A percentile compares a stretch with the other conserved stretches of the same genome.
These are phyloP conservation scores for Kwoniella botswanensis DNA, from an alignment of 768 basidiomycete genomes.

Conservation along the genomic window DNA sequence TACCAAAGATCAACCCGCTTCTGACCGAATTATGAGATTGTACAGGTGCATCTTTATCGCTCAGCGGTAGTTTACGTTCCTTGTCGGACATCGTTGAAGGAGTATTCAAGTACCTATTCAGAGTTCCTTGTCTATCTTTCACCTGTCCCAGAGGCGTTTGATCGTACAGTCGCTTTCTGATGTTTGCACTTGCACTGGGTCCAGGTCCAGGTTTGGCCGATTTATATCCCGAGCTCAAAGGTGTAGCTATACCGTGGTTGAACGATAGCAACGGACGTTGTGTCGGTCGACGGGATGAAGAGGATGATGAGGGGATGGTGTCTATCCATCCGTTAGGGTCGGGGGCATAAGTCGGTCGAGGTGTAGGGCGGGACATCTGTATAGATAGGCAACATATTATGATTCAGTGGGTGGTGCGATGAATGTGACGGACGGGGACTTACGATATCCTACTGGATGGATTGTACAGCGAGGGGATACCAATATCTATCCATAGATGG, in stretches of 20 bases:
- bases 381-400: not conserved
- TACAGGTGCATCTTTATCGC: not conserved
- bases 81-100: constrained; percentile 26
- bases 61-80: constrained; percentile 7
- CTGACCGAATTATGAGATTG: not conserved
- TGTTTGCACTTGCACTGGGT: constrained; percentile 6
- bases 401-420: not conserved
- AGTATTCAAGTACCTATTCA: constrained; percentile 30
- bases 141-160: not conserved
- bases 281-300: constrained; percentile 11
- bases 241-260: constrained; percentile 36
- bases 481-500: too few relatives aligned
- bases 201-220: constrained; percentile 21
- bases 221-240: constrained; percentile 25
- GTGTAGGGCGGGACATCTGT: constrained; percentile 32
- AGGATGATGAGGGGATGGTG: constrained; percentile 23
- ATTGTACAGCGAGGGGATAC: not conserved
- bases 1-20: not conserved
- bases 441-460: not conserved
- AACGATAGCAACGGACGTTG: constrained; percentile 42
- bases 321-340: constrained; percentile 50
- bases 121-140: constrained; percentile 19
- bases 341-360: constrained; percentile 25
- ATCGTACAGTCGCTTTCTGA: constrained; percentile 17
- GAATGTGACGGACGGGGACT: not conserved